These are phyloP conservation scores for Linnemannia exigua DNA, from an alignment of 192 early-diverging fungal genomes.

Conservation along the genomic window DNA sequence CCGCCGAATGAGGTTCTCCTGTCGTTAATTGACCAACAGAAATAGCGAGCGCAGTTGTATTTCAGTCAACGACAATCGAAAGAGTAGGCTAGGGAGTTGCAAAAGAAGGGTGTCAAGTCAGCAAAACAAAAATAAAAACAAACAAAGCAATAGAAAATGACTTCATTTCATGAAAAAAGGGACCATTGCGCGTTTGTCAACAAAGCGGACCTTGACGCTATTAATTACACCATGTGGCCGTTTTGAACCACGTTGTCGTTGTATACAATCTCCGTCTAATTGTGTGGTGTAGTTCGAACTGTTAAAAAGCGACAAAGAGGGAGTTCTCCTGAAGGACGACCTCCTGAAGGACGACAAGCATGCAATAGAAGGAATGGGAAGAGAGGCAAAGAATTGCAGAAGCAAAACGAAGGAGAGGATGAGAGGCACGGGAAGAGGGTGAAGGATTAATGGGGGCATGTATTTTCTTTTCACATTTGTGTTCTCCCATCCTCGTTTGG, in stretches of 20 bases:
- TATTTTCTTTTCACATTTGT: not conserved
- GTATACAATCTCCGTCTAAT: not conserved
- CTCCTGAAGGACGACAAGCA: too few species aligned
- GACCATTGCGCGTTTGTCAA: not conserved
- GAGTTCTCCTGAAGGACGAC: not conserved
- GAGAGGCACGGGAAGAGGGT: too few species aligned
- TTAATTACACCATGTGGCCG: not conserved
- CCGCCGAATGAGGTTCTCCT: not conserved
- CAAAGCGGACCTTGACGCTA: not conserved
- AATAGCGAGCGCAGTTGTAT: not conserved
- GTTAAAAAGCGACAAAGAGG: not conserved
- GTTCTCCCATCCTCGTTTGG: not conserved
- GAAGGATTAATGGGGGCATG: not conserved
- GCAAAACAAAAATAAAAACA: not conserved
- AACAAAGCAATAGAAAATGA: not conserved
- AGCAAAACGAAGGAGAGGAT: not conserved
- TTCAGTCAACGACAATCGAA: too few species aligned
- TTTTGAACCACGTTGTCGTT: not conserved
- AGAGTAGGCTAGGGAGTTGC: not conserved
- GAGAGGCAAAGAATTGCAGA: not conserved
- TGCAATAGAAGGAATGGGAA: not conserved
- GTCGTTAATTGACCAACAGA: not conserved
- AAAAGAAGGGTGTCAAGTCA: not conserved
- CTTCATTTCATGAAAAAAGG: not conserved
- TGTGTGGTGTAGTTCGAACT: not conserved